phyloP scores from a whole-genome alignment of 306 rosid genomes.

The Castanopsis chinensis region DNA sequence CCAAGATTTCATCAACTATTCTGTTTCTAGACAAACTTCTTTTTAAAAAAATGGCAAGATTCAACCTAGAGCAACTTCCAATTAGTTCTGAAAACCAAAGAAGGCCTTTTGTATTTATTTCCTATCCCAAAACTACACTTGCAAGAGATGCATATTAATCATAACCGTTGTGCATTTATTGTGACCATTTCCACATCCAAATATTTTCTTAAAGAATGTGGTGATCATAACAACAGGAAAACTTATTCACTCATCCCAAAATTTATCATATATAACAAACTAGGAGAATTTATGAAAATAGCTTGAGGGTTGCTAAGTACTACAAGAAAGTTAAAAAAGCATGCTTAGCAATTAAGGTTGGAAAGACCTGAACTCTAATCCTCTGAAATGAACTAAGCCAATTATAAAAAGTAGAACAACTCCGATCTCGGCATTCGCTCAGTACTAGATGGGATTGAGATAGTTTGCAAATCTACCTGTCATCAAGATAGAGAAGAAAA shows the following conservation, averaged over 20 bases:
- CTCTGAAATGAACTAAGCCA: constrained; percentile 5
- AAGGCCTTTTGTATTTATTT: neutral
- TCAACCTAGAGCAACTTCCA: neutral
- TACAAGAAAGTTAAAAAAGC: constrained; percentile 8
- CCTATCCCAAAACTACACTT: neutral
- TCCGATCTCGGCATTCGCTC: constrained; percentile 5
- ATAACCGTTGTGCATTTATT: neutral
- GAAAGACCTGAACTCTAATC: constrained; percentile 11
- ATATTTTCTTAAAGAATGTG: neutral
- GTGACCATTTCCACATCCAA: neutral
- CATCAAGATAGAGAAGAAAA: constrained; percentile 4
- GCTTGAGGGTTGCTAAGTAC: neutral
- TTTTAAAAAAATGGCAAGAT: neutral
- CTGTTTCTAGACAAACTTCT: neutral
- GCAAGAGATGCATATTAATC: neutral
- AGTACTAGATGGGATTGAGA: constrained; percentile 58
- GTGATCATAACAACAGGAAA: neutral
- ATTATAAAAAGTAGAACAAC: constrained; percentile 4
- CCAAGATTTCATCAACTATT: neutral
- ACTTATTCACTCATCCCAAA: constrained; percentile 15
- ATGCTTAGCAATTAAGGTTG: constrained; percentile 18
- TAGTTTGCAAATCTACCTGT: constrained; percentile 58
- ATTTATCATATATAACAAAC: constrained; percentile 8
- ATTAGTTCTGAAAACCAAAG: neutral
- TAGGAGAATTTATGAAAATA: constrained; percentile 18